Percentiles rank a stretch among this genome's conserved stretches.
Conservation (phyloP, 495 filamentous ascomycete species). For the Aspergillus cavernicola region DNA sequence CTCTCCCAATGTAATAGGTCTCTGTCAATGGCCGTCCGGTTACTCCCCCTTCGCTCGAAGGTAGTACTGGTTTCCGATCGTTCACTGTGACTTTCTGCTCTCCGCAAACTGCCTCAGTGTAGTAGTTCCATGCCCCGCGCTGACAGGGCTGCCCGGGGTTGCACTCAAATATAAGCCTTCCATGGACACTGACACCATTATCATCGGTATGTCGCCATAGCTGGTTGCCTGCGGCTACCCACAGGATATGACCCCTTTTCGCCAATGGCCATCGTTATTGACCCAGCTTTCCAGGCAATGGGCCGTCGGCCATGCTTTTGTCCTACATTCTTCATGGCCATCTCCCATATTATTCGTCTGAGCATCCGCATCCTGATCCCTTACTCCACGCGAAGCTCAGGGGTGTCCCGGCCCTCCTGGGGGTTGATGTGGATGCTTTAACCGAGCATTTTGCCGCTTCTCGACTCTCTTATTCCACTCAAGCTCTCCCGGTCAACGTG, state of each 20-base stretch:
- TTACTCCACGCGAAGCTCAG: constrained; percentile 55
- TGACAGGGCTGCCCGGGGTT: constrained; percentile 26
- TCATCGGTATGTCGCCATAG: constrained; percentile 42
- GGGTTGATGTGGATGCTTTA: constrained; percentile 43
- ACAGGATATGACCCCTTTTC: constrained; percentile 6
- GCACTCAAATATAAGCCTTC: constrained; percentile 20
- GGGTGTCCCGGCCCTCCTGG: constrained; percentile 38
- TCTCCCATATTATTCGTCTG: constrained; percentile 53
- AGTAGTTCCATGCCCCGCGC: constrained; percentile 32
- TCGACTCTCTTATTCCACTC: constrained; percentile 59
- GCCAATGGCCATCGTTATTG: constrained; percentile 10
- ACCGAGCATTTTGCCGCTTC: constrained; percentile 62
- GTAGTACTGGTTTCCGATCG: constrained; percentile 14
- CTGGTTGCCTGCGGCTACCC: not conserved
- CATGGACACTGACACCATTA: constrained; percentile 47
- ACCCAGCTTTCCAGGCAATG: constrained; percentile 47
- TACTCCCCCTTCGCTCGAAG: constrained; percentile 20
- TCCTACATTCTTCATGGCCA: constrained; percentile 67
- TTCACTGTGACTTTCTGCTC: constrained; percentile 3
- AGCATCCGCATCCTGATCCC: constrained; percentile 56
- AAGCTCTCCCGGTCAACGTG: constrained; percentile 62
- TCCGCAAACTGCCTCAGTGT: constrained; percentile 13
- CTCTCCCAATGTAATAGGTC: constrained; percentile 18
- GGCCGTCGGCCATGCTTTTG: constrained; percentile 63
- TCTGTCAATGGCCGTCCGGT: constrained; percentile 24